These are phyloP conservation scores for Funneliformis geosporum DNA, from an alignment of 192 early-diverging fungal species.

Conservation along the genomic window DNA sequence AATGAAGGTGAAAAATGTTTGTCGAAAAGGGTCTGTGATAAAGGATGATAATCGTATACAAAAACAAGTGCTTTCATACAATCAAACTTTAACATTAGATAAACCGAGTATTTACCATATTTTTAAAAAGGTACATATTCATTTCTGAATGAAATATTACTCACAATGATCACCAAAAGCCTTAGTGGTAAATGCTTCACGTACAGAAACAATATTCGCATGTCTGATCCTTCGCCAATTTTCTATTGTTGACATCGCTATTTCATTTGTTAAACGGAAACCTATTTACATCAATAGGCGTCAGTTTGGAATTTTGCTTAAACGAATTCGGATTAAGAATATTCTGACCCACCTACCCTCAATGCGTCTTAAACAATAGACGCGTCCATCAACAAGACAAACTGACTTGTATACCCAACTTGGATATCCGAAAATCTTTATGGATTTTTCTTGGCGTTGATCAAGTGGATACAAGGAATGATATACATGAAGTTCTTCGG, in stretches of 20 bases:
- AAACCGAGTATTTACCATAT: not conserved
- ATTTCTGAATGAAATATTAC: conserved; percentile 15
- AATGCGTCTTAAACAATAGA: conserved; percentile 84
- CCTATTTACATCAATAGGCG: conserved; percentile 37
- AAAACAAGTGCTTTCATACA: conserved; percentile 78
- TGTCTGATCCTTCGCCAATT: conserved; percentile 82
- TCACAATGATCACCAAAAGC: conserved; percentile 92
- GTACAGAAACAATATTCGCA: conserved; percentile 81
- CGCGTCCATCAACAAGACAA: conserved; percentile 79
- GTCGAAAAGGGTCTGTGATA: conserved; percentile 67
- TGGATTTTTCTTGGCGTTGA: conserved; percentile 51
- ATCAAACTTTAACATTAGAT: not conserved
- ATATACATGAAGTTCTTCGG: conserved; percentile 86
- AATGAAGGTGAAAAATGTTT: conserved; percentile 61
- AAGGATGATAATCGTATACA: conserved; percentile 94
- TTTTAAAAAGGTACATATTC: not conserved
- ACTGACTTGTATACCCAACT: conserved; percentile 85
- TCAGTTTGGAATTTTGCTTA: not conserved
- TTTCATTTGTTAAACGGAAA: conserved; percentile 73
- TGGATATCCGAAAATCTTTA: conserved; percentile 66
- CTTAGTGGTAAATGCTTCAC: conserved; percentile 94
- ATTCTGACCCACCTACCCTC: conserved; percentile 52
- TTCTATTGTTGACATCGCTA: conserved; percentile 82
- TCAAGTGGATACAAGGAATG: conserved; percentile 78
- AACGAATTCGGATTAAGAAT: not conserved